Base-by-base conservation (phyloP, 768 basidiomycete genomes). In the Dioszegia hungarica region DNA sequence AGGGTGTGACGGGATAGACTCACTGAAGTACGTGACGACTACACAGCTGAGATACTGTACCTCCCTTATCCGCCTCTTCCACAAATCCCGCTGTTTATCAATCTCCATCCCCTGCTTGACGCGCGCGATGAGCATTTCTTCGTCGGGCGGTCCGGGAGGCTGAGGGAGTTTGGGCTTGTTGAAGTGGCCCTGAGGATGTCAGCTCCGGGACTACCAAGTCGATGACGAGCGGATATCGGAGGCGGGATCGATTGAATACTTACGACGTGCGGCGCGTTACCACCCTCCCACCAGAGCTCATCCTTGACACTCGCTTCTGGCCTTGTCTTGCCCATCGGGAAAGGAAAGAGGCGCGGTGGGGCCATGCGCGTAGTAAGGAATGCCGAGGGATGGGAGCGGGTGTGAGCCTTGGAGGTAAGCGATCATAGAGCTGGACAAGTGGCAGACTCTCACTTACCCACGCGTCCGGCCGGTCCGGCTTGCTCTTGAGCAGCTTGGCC, bases 251-350 rank as follows among this genome's bases (percentile, higher is more conserved):
- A n/a, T n/a, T n/a, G n/a, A 15, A 49, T 60, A 48, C 61, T 60
- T 20, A 72, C 70, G 17, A 72, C 70, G 56, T 72, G 70, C 14
- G 70, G 63, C 2, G 61, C 59, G 34, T 69, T 72, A 1, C 70
- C 70, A 9, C 66, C 65, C 44, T 72, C 70, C 67, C 67, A 72
- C 70, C 70, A 72, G n/a, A 69, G 43, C 36, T 64, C 67, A n/a
- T 52, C 67, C 38, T 33, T 66, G 57, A 59, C 64, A 56, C 12
- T 51, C 2, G 56, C 47, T 24, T 56, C 55, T 0, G 61, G 63
- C 14, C 61, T 51, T 6, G 63, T 66, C 43, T 63, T 62, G 15
- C 70, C 70, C 14, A 72, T 57, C 6, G 70, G 70, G 54, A 72
- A 72, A 29, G 70, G 70, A 53, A 72, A 72, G 11, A 72, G 34